Evolutionary conservation across 1,284 basidiomycete genomes (phyloP), one percentile per base, ranked within the genome.

Genomic region (Cutaneotrichosporon sp.): DNA sequence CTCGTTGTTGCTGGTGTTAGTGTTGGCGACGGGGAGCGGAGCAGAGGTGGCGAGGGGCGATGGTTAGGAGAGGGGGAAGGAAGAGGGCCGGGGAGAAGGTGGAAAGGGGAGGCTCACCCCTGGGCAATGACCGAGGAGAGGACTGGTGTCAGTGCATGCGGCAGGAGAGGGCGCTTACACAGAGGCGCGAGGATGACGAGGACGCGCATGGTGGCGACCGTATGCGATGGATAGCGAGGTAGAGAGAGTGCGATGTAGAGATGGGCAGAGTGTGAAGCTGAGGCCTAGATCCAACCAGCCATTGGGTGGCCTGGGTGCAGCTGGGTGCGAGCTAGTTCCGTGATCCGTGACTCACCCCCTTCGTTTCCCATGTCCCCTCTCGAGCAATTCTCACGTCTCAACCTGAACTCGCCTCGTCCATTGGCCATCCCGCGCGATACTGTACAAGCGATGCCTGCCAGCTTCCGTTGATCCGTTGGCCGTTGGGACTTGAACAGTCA

Each of bases 151-250:
- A 50, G 47, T 31, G 16, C 4, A 27, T 14, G 47, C 13, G 25
- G 16, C 25, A 18, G n/a, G 18, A n/a, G 27, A 29, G 25, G 25
- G n/a, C 47, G 8, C n/a, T n/a, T 27, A 50, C 47, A 50, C 7
- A 50, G 18, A 50, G 47, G 27, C 27, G 47, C 47, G 18, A 50
- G 27, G 27, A 50, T 27, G 47, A 29, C 18, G 47, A 31, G 16
- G 47, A 50, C 25, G 18, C 47, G 47, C 47, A 50, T 50, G 47
- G 8, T 50, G 47, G 14, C 46, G 24, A 49, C 43, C 43, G n/a
- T 45, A 25, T n/a, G 22, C 14, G 14, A 46, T 46, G 45, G 22
- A 25, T 46, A 46, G 25, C 13, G 45, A 46, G 24, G 45, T 10
- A 46, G 22, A 46, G 22, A 46, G 45, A 13, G 45, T 24, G 11